These are phyloP conservation scores for Monoraphidium neglectum DNA, from an alignment of 139 green algal genomes.

Conservation along the genomic window DNA sequence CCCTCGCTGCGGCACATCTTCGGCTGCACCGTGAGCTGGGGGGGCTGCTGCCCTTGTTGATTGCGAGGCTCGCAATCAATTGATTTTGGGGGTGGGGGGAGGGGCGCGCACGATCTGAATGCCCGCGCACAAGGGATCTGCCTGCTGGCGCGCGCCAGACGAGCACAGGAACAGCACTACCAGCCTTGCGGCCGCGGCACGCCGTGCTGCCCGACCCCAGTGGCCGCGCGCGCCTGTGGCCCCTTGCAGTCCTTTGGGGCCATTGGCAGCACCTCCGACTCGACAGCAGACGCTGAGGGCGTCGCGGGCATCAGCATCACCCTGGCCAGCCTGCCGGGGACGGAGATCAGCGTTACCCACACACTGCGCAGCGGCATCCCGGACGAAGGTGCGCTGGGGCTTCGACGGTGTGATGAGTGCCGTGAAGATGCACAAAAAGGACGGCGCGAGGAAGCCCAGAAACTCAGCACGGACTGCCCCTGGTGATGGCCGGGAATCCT, in stretches of 20 bases:
- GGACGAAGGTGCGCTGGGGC: constrained; percentile 1
- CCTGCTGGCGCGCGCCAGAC: no score
- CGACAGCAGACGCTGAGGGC: constrained; percentile 17
- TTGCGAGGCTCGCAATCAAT: no score
- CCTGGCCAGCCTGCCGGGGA: constrained; percentile 15
- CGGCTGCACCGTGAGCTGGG: constrained; percentile 26
- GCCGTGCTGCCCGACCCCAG: no score
- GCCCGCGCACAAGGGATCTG: no score
- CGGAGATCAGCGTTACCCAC: constrained; percentile 23
- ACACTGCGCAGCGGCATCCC: constrained; percentile 29
- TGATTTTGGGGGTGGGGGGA: no score
- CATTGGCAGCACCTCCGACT: constrained; percentile 5
- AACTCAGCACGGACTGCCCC: not conserved
- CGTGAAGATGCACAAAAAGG: no score
- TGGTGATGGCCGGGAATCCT: not conserved
- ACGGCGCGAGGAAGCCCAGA: no score
- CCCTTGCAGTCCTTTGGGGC: constrained; percentile 21
- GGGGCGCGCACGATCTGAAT: no score
- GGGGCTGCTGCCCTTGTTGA: no score
- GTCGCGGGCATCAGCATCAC: constrained; percentile 20
- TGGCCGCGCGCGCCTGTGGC: no score
- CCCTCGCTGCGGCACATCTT: constrained; percentile 23
- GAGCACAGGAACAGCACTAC: no score
- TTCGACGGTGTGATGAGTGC: not conserved
- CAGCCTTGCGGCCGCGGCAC: no score